Evolutionary conservation across 1,139 yeast genomes (phyloP).

Genomic region (Pichia terricola): DNA sequence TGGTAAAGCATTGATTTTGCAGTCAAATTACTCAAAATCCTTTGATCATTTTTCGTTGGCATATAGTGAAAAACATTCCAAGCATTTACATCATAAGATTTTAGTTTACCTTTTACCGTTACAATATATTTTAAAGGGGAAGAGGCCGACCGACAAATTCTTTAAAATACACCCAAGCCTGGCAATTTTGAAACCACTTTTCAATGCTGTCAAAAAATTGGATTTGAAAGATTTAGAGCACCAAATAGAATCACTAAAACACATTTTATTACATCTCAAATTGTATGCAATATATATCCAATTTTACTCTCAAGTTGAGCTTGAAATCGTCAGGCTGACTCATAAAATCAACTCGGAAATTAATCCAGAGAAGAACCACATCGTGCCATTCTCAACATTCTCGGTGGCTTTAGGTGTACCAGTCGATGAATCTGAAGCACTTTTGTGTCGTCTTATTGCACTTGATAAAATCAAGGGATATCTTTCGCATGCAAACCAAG

Average conservation of each 20-base stretch:
- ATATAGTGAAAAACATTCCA: constrained; percentile 25
- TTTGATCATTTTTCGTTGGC: constrained; percentile 9
- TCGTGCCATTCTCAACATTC: background rate
- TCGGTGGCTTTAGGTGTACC: background rate
- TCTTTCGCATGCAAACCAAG: constrained; percentile 4
- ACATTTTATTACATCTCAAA: constrained; percentile 46
- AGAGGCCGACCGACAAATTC: constrained; percentile 28
- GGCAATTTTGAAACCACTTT: constrained; percentile 10
- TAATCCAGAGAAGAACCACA: background rate
- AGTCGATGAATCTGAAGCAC: constrained; percentile 1
- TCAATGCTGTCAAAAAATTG: constrained; percentile 44
- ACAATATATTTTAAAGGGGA: constrained; percentile 34
- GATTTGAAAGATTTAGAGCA: constrained; percentile 41
- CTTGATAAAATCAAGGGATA: constrained; percentile 3
- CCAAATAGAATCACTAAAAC: constrained; percentile 36
- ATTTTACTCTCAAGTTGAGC: background rate
- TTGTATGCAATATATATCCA: constrained; percentile 52
- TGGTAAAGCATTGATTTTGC: constrained; percentile 21
- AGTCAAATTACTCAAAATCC: constrained; percentile 3
- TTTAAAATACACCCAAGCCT: constrained; percentile 27
- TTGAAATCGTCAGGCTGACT: background rate
- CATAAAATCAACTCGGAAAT: background rate
- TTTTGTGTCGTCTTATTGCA: constrained; percentile 3
- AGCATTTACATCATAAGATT: constrained; percentile 21
- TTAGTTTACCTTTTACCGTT: constrained; percentile 48